Conservation (phyloP, 1,284 basidiomycete species). For the Cerrena zonata region DNA sequence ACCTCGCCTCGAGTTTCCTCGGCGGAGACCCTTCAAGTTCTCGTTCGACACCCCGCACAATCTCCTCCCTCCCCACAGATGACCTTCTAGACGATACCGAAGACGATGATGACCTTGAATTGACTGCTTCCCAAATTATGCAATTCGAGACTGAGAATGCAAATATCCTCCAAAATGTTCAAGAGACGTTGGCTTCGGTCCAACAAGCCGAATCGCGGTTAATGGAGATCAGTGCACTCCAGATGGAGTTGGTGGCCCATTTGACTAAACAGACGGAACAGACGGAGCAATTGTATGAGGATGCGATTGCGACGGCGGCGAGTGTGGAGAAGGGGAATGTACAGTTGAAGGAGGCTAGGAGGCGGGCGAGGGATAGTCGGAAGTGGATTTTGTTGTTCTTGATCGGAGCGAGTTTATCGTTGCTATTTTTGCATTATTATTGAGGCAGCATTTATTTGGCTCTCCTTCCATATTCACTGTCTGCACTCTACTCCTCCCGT, state of each 20-base stretch:
- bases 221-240: slow-evolving; percentile 84
- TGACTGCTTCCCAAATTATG: slow-evolving; percentile 79
- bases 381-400: slow-evolving; percentile 83
- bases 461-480: not conserved
- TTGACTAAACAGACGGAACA: slow-evolving; percentile 84
- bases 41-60: slow-evolving; percentile 21
- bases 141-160: slow-evolving; percentile 90
- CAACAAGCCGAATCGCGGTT: slow-evolving; percentile 84
- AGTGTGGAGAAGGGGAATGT: slow-evolving; percentile 83
- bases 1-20: slow-evolving; percentile 50
- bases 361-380: slow-evolving; percentile 76
- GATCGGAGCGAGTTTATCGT: slow-evolving; percentile 76
- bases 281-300: slow-evolving; percentile 84
- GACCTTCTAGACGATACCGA: slow-evolving; percentile 45
- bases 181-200: slow-evolving; percentile 79
- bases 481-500: not conserved
- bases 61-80: slow-evolving; percentile 27
- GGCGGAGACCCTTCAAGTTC: slow-evolving; percentile 32
- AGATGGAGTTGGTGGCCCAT: slow-evolving; percentile 83
- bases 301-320: slow-evolving; percentile 77
- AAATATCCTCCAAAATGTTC: slow-evolving; percentile 72
- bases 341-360: slow-evolving; percentile 77
- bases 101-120: slow-evolving; percentile 70
- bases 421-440: slow-evolving; percentile 85
- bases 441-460: slow-evolving; percentile 25